phyloP scores from a whole-genome alignment of 106 monocot genomes.

The Platanthera guangdongensis region DNA sequence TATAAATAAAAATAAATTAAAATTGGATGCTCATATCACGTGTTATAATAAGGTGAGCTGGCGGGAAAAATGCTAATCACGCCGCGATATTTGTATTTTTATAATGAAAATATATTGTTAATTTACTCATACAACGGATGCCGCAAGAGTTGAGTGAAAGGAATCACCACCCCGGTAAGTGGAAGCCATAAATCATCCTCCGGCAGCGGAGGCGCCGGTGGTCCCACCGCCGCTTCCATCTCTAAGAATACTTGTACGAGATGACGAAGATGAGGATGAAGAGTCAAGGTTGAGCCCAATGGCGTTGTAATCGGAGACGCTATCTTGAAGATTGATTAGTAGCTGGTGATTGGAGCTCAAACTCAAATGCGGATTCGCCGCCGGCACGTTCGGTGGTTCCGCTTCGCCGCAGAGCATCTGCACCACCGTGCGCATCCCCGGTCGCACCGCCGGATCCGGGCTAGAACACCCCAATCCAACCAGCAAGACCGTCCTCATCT shows the following conservation, averaged over 20 bases:
- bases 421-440: slow-evolving; percentile 71
- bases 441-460: slow-evolving; percentile 56
- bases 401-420: slow-evolving; percentile 83
- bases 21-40: too few species aligned
- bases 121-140: not conserved
- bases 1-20: too few species aligned
- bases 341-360: slow-evolving; percentile 55
- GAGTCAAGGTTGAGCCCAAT: slow-evolving; percentile 27
- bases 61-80: too few species aligned
- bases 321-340: slow-evolving; percentile 73
- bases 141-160: not conserved
- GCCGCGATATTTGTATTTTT: too few species aligned
- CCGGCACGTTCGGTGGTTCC: slow-evolving; percentile 66
- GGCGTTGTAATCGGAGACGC: slow-evolving; percentile 77
- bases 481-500: slow-evolving; percentile 46
- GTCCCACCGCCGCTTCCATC: not conserved
- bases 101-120: not conserved
- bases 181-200: not conserved
- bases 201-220: not conserved
- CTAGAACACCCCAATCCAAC: slow-evolving; percentile 83
- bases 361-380: slow-evolving; percentile 61
- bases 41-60: too few species aligned
- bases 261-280: slow-evolving; percentile 36
- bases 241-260: slow-evolving; percentile 26
- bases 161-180: slow-evolving; percentile 3